Percentiles rank a stretch among this genome's conserved stretches.
These are phyloP conservation scores for Fusarium torulosum DNA, from an alignment of 2,329 filamentous ascomycete species.

Conservation along the genomic window DNA sequence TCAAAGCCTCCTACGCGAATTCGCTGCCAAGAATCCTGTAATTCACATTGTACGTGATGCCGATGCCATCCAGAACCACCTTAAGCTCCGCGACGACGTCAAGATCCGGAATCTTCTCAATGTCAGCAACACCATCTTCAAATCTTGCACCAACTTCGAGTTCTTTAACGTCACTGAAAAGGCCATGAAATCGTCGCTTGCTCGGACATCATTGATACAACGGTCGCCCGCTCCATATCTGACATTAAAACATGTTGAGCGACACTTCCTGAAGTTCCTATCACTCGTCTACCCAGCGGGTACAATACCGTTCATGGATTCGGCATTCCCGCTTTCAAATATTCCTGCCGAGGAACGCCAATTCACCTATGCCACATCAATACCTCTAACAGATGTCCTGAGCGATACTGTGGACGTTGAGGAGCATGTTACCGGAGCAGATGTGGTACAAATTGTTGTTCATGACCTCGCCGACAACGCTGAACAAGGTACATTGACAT, in stretches of 20 bases:
- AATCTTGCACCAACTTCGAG: constrained; percentile 78
- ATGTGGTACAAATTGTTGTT: constrained; percentile 74
- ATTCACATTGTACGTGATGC: constrained; percentile 77
- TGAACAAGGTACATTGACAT: constrained; percentile 32
- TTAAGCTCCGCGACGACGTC: constrained; percentile 67
- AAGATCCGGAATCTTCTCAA: constrained; percentile 70
- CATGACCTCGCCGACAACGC: constrained; percentile 34
- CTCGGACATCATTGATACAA: constrained; percentile 46
- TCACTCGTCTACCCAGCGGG: constrained; percentile 69
- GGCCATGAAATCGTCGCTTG: constrained; percentile 45
- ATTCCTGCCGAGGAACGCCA: constrained; percentile 70
- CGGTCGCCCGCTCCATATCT: constrained; percentile 69
- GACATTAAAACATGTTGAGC: constrained; percentile 75
- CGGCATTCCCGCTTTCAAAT: constrained; percentile 73
- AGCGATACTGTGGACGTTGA: constrained; percentile 69
- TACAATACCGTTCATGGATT: constrained; percentile 69
- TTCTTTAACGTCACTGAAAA: constrained; percentile 80
- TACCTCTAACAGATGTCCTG: constrained; percentile 70
- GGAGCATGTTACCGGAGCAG: constrained; percentile 73
- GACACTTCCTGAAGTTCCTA: constrained; percentile 77
- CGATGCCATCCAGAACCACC: constrained; percentile 72
- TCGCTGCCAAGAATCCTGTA: constrained; percentile 74
- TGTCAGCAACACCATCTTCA: constrained; percentile 69
- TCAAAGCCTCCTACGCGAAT: constrained; percentile 71
- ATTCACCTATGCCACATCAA: constrained; percentile 76